These are phyloP conservation scores for Halenospora varia DNA, from an alignment of 495 filamentous ascomycete species.

Conservation along the genomic window DNA sequence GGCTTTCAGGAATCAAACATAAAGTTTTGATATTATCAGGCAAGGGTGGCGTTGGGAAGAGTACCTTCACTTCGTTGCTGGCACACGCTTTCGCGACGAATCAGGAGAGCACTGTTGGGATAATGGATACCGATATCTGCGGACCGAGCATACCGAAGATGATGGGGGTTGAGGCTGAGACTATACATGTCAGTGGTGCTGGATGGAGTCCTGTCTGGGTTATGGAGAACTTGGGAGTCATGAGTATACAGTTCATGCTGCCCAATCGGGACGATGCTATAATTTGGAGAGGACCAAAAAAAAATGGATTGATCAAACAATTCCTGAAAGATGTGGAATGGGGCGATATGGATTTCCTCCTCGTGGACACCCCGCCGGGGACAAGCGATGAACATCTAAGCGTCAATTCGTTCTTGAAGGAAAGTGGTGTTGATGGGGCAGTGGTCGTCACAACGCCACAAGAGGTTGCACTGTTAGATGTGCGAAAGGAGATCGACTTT, in stretches of 20 bases:
- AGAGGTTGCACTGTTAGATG: constrained; percentile 88
- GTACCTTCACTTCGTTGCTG: constrained; percentile 82
- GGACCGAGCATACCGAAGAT: constrained; percentile 94
- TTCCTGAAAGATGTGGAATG: constrained; percentile 97
- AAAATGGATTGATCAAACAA: constrained; percentile 96
- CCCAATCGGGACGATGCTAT: constrained; percentile 88
- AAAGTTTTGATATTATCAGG: constrained; percentile 90
- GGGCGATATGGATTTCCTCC: constrained; percentile 88
- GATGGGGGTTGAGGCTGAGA: constrained; percentile 93
- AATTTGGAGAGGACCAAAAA: constrained; percentile 97
- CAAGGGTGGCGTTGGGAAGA: constrained; percentile 96
- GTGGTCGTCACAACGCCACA: constrained; percentile 94
- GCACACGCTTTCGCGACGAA: constrained; percentile 83
- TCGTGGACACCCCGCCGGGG: constrained; percentile 94
- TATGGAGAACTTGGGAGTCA: constrained; percentile 82
- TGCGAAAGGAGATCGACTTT: constrained; percentile 95
- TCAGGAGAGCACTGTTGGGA: constrained; percentile 68
- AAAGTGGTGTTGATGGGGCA: constrained; percentile 86
- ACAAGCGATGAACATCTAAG: constrained; percentile 93
- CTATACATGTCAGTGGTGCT: constrained; percentile 73
- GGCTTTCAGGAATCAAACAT: constrained; percentile 76
- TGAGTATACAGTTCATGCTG: constrained; percentile 98
- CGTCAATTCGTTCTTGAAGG: constrained; percentile 83
- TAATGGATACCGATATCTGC: constrained; percentile 97
- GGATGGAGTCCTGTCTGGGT: constrained; percentile 97